Base-by-base conservation (phyloP, 1,284 basidiomycete genomes). In the Schizophyllum amplum region DNA sequence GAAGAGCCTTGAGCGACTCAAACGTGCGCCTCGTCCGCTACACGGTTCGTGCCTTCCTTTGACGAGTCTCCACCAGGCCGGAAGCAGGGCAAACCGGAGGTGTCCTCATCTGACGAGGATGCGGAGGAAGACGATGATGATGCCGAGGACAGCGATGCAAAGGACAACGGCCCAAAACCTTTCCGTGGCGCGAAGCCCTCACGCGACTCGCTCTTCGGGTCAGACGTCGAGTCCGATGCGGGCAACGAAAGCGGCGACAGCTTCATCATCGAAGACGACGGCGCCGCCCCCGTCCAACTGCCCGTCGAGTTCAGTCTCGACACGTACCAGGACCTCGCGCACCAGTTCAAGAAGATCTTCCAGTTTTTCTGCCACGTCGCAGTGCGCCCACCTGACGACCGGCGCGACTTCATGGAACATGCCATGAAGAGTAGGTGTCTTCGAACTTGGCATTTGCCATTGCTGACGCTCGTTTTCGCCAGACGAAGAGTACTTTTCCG, bases 301-400 rank as follows among this genome's bases (percentile, higher is more conserved):
- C 92, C 92, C 5, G 73, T 76, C 22, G 77, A 85, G 62, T 94
- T 91, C 70, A 92, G 87, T 66, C 83, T 88, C 81, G 80, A 81
- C 59, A 77, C 84, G 0, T 83, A 86, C 65, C 85, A 92, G 67
- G 86, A 90, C 63, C 73, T 87, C 21, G 72, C 78, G 15, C 80
- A 87, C 61, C 87, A 90, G 59, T 91, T 92, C 77, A 92, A 91
- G 70, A 85, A 90, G 52, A 79, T 94, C 26, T 92, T 90, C 63
- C 92, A 94, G 65, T 80, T 93, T 48, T 86, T 92, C 62, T 86
- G 93, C 2, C 86, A 93, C 62, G 72, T 94, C 47, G 86, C 87
- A 21, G 82, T 91, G 26, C 78, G 74, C 23, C 75, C 80, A 5
- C 67, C 72, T n/a, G 67, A 67, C 5, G 73, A 83, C 51, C 75